A percentile compares a stretch with the other conserved stretches of the same genome.
These are phyloP conservation scores for Xylaria digitata DNA, from an alignment of 2,329 filamentous ascomycete species.

Conservation along the genomic window DNA sequence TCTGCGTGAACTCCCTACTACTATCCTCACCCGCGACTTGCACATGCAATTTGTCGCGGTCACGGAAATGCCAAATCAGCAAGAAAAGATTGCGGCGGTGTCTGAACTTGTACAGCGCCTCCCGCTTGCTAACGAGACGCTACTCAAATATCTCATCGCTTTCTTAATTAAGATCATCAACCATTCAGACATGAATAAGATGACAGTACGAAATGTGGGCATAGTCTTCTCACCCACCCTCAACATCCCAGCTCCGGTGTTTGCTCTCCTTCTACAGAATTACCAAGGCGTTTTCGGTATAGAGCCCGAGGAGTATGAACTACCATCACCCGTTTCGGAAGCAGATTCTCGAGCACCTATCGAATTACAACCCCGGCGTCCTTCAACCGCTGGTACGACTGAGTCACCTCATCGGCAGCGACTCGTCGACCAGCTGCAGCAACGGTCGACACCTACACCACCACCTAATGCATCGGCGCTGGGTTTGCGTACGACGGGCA, in stretches of 20 bases:
- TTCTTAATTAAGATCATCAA: conserved; percentile 94
- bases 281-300: conserved; percentile 86
- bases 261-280: conserved; percentile 92
- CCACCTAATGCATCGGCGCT: conserved; percentile 49
- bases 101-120: conserved; percentile 83
- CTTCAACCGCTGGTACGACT: conserved; percentile 62
- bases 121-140: conserved; percentile 80
- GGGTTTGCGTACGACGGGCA: conserved; percentile 53
- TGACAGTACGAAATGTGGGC: conserved; percentile 96
- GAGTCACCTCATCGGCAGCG: conserved; percentile 65
- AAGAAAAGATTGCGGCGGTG: conserved; percentile 81
- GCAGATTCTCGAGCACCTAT: conserved; percentile 48
- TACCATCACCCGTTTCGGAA: conserved; percentile 59
- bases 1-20: conserved; percentile 88
- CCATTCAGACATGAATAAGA: conserved; percentile 91
- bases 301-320: conserved; percentile 72
- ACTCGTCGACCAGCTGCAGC: conserved; percentile 56
- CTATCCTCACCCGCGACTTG: conserved; percentile 89
- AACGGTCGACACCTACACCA: conserved; percentile 62
- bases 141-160: conserved; percentile 85
- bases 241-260: conserved; percentile 94
- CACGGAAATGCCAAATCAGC: conserved; percentile 79
- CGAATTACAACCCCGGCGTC: conserved; percentile 56
- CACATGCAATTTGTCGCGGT: conserved; percentile 89
- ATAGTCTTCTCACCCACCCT: conserved; percentile 98